These are phyloP conservation scores for Beauveria scarabaeidicola DNA, from an alignment of 2,329 filamentous ascomycete genomes.

Conservation along the genomic window DNA sequence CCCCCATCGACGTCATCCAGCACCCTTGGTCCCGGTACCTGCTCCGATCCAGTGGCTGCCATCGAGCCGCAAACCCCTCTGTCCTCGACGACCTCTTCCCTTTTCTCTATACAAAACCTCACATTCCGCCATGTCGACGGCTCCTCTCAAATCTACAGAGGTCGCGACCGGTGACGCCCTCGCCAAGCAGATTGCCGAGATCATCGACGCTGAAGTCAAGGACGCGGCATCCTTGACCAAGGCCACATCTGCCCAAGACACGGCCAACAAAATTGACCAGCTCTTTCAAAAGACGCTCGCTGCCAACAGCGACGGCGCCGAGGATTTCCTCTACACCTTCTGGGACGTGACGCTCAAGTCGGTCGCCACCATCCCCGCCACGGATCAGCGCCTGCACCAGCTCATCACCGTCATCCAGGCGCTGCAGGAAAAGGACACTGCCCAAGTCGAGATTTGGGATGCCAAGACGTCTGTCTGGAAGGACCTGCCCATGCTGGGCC, in stretches of 20 bases:
- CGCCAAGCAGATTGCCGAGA: conserved; percentile 14
- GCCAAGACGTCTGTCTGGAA: conserved; percentile 20
- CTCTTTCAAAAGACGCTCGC: conserved; percentile 17
- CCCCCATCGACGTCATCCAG: conserved; percentile 6
- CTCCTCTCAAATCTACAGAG: conserved; percentile 5
- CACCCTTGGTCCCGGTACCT: not conserved
- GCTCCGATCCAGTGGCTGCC: not conserved
- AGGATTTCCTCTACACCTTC: conserved; percentile 21
- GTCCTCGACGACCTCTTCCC: not conserved
- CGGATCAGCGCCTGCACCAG: conserved; percentile 19
- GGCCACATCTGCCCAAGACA: conserved; percentile 14
- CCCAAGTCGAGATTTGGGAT: conserved; percentile 22
- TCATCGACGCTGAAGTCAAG: conserved; percentile 20
- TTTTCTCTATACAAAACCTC: not conserved
- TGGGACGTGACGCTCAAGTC: conserved; percentile 21
- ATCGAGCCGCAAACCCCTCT: not conserved
- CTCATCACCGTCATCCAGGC: conserved; percentile 17
- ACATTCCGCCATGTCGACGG: not conserved
- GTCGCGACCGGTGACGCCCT: conserved; percentile 4
- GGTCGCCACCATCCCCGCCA: conserved; percentile 19
- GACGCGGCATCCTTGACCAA: not conserved
- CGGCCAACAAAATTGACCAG: conserved; percentile 19
- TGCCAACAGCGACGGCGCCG: conserved; percentile 8
- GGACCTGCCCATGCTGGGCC: conserved; percentile 24
- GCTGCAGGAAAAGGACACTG: conserved; percentile 18